phyloP scores from a whole-genome alignment of 306 rosid genomes.

The Rosa persica region DNA sequence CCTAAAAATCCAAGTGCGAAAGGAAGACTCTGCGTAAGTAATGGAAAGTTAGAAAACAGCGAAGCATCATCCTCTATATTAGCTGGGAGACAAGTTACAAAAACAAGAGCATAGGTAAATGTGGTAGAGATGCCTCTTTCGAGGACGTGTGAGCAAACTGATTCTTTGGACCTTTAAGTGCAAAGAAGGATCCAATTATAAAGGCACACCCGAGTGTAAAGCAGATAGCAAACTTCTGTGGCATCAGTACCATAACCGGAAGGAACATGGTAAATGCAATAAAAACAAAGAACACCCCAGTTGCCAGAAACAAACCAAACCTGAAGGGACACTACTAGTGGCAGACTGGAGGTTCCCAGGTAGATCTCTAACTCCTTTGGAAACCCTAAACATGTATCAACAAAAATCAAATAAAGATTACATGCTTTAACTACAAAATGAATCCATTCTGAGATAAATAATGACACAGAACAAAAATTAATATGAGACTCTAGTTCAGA shows the following conservation, averaged over 20 bases:
- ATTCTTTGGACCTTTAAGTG: constrained; percentile 79
- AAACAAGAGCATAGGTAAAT: constrained; percentile 17
- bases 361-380: constrained; percentile 92
- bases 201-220: constrained; percentile 91
- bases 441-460: not conserved
- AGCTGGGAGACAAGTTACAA: not conserved
- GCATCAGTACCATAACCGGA: constrained; percentile 88
- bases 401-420: constrained; percentile 10
- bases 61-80: not conserved
- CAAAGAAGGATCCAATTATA: constrained; percentile 82
- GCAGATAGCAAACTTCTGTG: constrained; percentile 90
- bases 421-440: no score
- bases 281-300: constrained; percentile 86
- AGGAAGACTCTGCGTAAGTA: constrained; percentile 74
- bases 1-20: constrained; percentile 76
- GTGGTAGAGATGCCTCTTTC: constrained; percentile 58
- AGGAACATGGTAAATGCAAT: constrained; percentile 88
- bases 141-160: constrained; percentile 80
- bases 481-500: not conserved
- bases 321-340: constrained; percentile 80
- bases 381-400: constrained; percentile 53
- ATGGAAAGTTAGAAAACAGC: constrained; percentile 12
- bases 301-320: constrained; percentile 79
- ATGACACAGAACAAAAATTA: not conserved
- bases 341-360: constrained; percentile 85